phyloP scores from a whole-genome alignment of 106 monocot genomes.

The Gastrodia elata region DNA sequence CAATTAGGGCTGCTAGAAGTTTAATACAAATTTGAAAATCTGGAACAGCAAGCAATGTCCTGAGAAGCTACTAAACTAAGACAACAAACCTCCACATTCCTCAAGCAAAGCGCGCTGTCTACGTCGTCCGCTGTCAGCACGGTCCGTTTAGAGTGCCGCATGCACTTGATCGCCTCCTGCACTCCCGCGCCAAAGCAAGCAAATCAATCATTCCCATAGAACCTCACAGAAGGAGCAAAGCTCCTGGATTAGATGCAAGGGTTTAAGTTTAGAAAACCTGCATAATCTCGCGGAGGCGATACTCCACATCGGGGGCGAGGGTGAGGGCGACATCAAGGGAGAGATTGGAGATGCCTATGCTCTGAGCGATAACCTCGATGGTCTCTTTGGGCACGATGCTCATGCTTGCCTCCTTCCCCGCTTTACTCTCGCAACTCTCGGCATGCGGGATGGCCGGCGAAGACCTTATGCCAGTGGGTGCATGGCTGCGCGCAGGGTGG shows the following conservation, averaged over 20 bases:
- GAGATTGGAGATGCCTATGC: slow-evolving; percentile 80
- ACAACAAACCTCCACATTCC: slow-evolving; percentile 74
- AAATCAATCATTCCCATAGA: slow-evolving; percentile 5
- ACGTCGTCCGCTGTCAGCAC: slow-evolving; percentile 82
- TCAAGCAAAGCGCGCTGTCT: slow-evolving; percentile 75
- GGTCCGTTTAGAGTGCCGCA: slow-evolving; percentile 88
- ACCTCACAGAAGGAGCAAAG: background rate
- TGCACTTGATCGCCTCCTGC: slow-evolving; percentile 96
- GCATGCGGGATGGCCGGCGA: background rate
- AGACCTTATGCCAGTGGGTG: slow-evolving; percentile 5
- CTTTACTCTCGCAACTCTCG: background rate
- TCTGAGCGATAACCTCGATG: slow-evolving; percentile 93
- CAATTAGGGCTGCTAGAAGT: background rate
- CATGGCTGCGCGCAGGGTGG: background rate
- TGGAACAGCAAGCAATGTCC: background rate
- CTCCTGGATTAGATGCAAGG: background rate
- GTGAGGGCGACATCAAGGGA: slow-evolving; percentile 71
- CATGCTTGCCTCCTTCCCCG: background rate
- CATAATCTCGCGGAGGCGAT: slow-evolving; percentile 97
- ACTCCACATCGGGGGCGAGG: slow-evolving; percentile 94
- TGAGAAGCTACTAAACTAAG: background rate
- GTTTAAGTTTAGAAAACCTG: slow-evolving; percentile 33
- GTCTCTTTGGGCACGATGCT: slow-evolving; percentile 94
- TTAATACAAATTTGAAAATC: background rate
- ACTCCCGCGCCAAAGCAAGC: background rate